A percentile compares a stretch with the other conserved stretches of the same genome.
Evolutionary conservation across 805 yeast genomes (phyloP).

Genomic region (Lachancea lanzarotensis): DNA sequence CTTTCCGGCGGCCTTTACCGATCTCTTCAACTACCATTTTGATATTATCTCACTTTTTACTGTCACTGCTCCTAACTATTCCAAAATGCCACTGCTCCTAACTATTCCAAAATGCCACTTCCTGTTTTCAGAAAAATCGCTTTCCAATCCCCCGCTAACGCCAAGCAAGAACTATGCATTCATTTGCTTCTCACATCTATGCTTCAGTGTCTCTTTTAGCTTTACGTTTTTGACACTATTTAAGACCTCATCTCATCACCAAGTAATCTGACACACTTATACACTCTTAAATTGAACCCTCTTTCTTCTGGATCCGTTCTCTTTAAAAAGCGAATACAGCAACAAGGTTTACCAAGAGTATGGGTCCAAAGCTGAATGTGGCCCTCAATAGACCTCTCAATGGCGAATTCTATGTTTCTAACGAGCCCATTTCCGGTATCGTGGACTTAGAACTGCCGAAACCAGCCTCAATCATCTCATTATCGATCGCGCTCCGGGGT

Average conservation of each 20-base stretch:
- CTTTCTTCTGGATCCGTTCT: not conserved
- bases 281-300: not conserved
- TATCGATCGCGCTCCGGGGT: conserved; percentile 50
- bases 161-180: not conserved
- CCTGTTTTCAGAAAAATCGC: no score
- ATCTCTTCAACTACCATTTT: no score
- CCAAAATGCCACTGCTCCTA: no score
- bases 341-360: conserved; percentile 1
- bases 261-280: not conserved
- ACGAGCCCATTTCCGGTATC: conserved; percentile 26
- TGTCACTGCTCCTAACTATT: no score
- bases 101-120: no score
- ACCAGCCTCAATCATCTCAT: conserved; percentile 24
- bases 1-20: no score
- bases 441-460: conserved; percentile 21
- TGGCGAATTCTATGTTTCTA: conserved; percentile 26
- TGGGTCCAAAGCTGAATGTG: conserved; percentile 22
- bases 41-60: no score
- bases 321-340: not conserved
- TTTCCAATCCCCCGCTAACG: no score
- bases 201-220: not conserved
- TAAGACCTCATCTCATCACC: not conserved
- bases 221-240: not conserved
- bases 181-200: not conserved
- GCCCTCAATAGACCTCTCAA: conserved; percentile 23